Percentiles rank a stretch among this genome's conserved stretches.
These are phyloP conservation scores for Acmispon strigosus DNA, from an alignment of 306 rosid species.

Conservation along the genomic window DNA sequence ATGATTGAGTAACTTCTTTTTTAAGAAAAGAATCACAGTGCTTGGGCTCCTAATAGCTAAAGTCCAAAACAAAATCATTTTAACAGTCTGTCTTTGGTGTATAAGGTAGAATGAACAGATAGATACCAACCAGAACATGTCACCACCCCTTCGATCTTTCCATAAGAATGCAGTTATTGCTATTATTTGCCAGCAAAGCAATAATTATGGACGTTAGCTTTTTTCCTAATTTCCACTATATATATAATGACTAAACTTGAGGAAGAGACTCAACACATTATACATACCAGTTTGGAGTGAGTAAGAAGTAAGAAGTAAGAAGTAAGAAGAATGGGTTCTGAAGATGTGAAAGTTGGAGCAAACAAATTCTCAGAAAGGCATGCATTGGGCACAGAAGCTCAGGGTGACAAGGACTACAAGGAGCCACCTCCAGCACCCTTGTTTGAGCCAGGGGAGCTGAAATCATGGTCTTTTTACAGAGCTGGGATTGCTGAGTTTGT, in stretches of 20 bases:
- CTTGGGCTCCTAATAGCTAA: not conserved
- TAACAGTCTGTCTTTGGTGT: not conserved
- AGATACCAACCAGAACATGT: slow-evolving; percentile 18
- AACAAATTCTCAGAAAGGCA: slow-evolving; percentile 71
- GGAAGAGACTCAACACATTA: not conserved
- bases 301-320: not conserved
- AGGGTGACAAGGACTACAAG: slow-evolving; percentile 69
- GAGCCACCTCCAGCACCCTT: slow-evolving; percentile 87
- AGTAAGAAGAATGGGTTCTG: slow-evolving; percentile 63
- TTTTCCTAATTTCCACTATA: not conserved
- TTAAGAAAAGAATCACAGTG: not conserved
- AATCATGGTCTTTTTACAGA: slow-evolving; percentile 91
- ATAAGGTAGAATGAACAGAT: slow-evolving; percentile 34
- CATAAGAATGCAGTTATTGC: slow-evolving; percentile 1
- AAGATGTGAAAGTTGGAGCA: slow-evolving; percentile 86
- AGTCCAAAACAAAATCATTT: slow-evolving; percentile 15
- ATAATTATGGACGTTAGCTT: not conserved
- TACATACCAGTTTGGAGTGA: no score
- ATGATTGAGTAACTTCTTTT: no score
- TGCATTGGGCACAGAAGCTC: slow-evolving; percentile 67
- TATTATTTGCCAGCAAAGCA: slow-evolving; percentile 24
- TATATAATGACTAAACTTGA: not conserved
- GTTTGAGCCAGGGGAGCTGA: slow-evolving; percentile 75
- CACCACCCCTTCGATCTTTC: slow-evolving; percentile 30
- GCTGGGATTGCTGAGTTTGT: slow-evolving; percentile 90